A percentile compares a stretch with the other conserved stretches of the same genome.
Conservation (phyloP, 2,329 filamentous ascomycete species). For the Penicillium verrucosum region DNA sequence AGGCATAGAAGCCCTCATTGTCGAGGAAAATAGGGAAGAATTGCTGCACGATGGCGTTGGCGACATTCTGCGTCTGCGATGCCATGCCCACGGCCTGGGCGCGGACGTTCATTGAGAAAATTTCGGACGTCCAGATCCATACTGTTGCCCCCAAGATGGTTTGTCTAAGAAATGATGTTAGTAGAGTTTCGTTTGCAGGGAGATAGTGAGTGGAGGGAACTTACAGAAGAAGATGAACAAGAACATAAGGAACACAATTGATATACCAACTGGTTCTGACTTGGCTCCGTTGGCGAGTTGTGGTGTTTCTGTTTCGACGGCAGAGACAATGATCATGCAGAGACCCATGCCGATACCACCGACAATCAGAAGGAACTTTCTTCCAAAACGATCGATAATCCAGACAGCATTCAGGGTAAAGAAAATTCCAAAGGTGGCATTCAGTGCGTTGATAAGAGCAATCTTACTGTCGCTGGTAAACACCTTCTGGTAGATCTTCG, state of each 20-base stretch:
- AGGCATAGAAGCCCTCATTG: conserved; percentile 56
- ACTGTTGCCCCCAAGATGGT: conserved; percentile 66
- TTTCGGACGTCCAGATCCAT: conserved; percentile 68
- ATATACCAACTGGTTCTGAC: conserved; percentile 58
- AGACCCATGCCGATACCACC: conserved; percentile 66
- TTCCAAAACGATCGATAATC: conserved; percentile 69
- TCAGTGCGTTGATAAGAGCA: conserved; percentile 70
- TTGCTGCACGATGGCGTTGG: conserved; percentile 65
- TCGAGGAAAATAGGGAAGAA: conserved; percentile 67
- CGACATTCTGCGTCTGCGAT: conserved; percentile 59
- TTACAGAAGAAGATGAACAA: conserved; percentile 55
- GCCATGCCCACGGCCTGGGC: conserved; percentile 69
- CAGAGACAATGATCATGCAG: conserved; percentile 66
- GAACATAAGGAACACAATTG: conserved; percentile 67
- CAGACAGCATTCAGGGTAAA: conserved; percentile 72
- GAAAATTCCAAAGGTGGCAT: conserved; percentile 68
- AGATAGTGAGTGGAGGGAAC: conserved; percentile 5
- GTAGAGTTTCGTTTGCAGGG: conserved; percentile 7
- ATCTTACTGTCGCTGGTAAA: conserved; percentile 59
- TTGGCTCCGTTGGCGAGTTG: conserved; percentile 51
- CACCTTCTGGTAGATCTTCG: conserved; percentile 70
- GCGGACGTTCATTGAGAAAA: conserved; percentile 70
- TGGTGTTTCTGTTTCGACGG: conserved; percentile 58
- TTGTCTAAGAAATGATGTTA: conserved; percentile 51
- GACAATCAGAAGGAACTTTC: conserved; percentile 66